Percentiles rank a stretch among this genome's conserved stretches.
Evolutionary conservation across 2,329 filamentous ascomycete genomes (phyloP).

Genomic region (Lasiodiplodia theobromae): DNA sequence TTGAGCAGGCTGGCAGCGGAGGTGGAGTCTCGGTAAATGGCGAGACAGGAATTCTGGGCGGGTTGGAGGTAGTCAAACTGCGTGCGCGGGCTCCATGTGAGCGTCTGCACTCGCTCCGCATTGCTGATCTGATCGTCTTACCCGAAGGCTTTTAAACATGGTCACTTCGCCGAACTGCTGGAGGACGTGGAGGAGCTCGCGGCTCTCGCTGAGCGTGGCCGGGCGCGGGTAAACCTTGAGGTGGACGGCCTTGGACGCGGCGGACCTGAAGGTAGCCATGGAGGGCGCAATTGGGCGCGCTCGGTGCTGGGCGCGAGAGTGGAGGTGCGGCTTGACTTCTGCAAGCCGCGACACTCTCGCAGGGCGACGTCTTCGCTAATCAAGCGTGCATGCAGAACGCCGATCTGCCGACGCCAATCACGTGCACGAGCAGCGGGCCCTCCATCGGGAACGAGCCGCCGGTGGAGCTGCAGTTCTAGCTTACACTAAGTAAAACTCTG

Average conservation of each 20-base stretch:
- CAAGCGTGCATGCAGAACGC: conserved; percentile 11
- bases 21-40: conserved; percentile 53
- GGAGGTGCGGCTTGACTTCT: conserved; percentile 20
- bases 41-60: conserved; percentile 53
- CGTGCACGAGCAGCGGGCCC: background rate
- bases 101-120: conserved; percentile 21
- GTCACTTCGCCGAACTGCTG: conserved; percentile 58
- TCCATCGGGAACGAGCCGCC: background rate
- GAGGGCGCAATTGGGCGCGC: background rate
- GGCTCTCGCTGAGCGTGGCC: conserved; percentile 56
- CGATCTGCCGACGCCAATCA: conserved; percentile 23
- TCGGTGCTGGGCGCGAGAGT: background rate
- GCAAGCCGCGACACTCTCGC: conserved; percentile 5
- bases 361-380: conserved; percentile 19
- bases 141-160: conserved; percentile 55
- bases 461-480: background rate
- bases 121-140: conserved; percentile 35
- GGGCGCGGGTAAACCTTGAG: conserved; percentile 56
- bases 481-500: conserved; percentile 2
- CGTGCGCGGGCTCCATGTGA: conserved; percentile 27
- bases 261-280: conserved; percentile 9
- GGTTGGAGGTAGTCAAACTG: conserved; percentile 47
- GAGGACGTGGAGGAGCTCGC: conserved; percentile 56
- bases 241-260: conserved; percentile 52
- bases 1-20: conserved; percentile 52